A percentile compares a stretch with the other conserved stretches of the same genome.
These are phyloP conservation scores for Apiotrichum veenhuisii DNA, from an alignment of 1,284 basidiomycete species.

Conservation along the genomic window DNA sequence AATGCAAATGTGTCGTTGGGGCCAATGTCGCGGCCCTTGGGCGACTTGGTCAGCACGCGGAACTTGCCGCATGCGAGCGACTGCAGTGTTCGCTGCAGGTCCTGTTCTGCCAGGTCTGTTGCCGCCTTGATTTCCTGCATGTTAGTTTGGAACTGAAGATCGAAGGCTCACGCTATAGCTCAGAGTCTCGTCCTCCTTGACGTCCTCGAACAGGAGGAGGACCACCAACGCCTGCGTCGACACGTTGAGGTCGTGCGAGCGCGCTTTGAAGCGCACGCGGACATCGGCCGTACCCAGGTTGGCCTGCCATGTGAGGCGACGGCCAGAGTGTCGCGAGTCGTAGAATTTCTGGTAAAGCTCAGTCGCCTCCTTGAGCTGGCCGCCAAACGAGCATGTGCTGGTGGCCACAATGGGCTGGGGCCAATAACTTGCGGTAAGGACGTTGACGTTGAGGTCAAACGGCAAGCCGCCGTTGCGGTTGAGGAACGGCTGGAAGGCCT, in stretches of 20 bases:
- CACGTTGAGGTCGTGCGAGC: conserved; percentile 86
- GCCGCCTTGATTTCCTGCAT: conserved; percentile 55
- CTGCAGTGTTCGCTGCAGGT: conserved; percentile 87
- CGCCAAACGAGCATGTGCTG: conserved; percentile 63
- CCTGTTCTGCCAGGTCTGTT: conserved; percentile 69
- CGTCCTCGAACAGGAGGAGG: conserved; percentile 78
- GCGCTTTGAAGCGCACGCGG: conserved; percentile 71
- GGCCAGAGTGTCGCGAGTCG: conserved; percentile 78
- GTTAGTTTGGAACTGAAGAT: not conserved
- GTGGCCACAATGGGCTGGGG: conserved; percentile 61
- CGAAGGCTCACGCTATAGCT: conserved; percentile 21
- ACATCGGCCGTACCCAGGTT: conserved; percentile 91
- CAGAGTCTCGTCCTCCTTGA: conserved; percentile 64
- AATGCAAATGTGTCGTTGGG: conserved; percentile 80
- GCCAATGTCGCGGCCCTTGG: conserved; percentile 77
- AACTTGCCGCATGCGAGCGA: conserved; percentile 96
- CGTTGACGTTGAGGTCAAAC: conserved; percentile 76
- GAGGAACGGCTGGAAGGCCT: conserved; percentile 57
- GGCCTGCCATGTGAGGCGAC: conserved; percentile 89
- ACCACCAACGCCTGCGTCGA: conserved; percentile 87
- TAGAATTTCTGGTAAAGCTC: conserved; percentile 88
- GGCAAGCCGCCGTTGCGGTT: conserved; percentile 52
- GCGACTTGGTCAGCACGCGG: conserved; percentile 88
- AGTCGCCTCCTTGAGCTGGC: conserved; percentile 61
- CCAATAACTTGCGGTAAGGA: conserved; percentile 93